Conservation (phyloP, 148 eudicot genomes). For the Arbutus unedo region DNA sequence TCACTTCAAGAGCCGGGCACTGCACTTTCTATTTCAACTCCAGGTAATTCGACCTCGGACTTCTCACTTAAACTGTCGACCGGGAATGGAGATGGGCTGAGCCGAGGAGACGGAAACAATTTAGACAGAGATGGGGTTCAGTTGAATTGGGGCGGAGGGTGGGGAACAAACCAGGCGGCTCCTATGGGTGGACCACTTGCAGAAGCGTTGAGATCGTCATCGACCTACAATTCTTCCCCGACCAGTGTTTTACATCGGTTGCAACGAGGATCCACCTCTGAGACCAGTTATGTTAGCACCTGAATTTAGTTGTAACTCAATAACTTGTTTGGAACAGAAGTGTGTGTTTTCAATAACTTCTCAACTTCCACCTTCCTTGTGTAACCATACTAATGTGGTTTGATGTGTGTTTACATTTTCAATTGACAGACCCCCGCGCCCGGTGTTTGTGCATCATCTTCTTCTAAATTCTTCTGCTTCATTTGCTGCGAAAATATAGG, state of each 20-base stretch:
- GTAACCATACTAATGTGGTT: background rate
- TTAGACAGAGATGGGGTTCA: constrained; percentile 19
- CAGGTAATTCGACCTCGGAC: constrained; percentile 47
- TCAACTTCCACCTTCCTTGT: background rate
- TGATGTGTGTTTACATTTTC: too few relatives aligned
- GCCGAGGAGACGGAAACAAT: background rate
- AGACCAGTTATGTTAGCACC: constrained; percentile 54
- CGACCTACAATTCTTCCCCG: constrained; percentile 50
- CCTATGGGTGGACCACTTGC: constrained; percentile 81
- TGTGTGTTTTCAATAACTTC: background rate
- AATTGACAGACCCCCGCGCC: too few relatives aligned
- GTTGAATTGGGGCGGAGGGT: constrained; percentile 30
- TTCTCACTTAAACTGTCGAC: constrained; percentile 66
- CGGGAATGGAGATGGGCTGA: constrained; percentile 23
- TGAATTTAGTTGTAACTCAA: constrained; percentile 15
- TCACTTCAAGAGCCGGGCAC: constrained; percentile 29
- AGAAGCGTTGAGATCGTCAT: constrained; percentile 72
- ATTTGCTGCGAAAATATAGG: background rate
- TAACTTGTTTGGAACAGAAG: background rate
- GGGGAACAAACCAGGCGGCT: constrained; percentile 40
- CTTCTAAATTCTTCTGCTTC: background rate
- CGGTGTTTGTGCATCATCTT: too few relatives aligned
- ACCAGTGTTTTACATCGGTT: constrained; percentile 63
- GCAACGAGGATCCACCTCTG: constrained; percentile 22
- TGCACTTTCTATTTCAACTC: constrained; percentile 54